A percentile compares a stretch with the other conserved stretches of the same genome.
These are phyloP conservation scores for Auricularia sp. DNA, from an alignment of 768 basidiomycete species.

Conservation along the genomic window DNA sequence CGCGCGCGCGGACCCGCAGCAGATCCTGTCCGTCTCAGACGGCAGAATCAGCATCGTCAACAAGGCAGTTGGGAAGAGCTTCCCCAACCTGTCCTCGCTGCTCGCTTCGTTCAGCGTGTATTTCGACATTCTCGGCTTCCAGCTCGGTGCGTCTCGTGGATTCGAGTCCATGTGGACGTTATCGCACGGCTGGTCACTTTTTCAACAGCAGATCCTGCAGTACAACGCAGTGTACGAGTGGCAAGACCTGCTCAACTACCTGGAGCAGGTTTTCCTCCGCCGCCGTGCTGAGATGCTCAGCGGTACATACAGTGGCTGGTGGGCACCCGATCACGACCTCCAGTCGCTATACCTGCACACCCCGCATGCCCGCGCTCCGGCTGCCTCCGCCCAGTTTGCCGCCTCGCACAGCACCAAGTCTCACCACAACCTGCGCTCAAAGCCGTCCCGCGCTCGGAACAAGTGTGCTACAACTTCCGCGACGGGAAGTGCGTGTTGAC, in stretches of 20 bases:
- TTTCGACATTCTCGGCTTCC: not conserved
- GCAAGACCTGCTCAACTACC: not conserved
- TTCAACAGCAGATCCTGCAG: not conserved
- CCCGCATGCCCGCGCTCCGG: not conserved
- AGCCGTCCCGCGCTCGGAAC: no score
- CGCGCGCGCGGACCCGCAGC: not conserved
- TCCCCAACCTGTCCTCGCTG: not conserved
- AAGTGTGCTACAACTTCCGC: no score
- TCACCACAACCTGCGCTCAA: not conserved
- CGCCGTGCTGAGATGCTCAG: constrained; percentile 1
- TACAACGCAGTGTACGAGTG: not conserved
- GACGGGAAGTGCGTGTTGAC: no score
- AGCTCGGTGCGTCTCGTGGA: not conserved
- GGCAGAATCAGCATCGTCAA: not conserved
- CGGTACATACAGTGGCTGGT: not conserved
- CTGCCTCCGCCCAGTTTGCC: not conserved
- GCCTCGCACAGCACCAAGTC: not conserved
- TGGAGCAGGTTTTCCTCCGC: not conserved
- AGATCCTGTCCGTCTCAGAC: not conserved
- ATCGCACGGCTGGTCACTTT: not conserved
- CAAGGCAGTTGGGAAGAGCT: not conserved
- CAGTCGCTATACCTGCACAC: not conserved
- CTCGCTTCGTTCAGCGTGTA: not conserved
- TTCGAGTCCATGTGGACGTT: not conserved
- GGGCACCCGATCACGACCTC: not conserved